A percentile compares a stretch with the other conserved stretches of the same genome.
Conservation (phyloP, 169 alveolate species). For the Plasmodium inui region DNA sequence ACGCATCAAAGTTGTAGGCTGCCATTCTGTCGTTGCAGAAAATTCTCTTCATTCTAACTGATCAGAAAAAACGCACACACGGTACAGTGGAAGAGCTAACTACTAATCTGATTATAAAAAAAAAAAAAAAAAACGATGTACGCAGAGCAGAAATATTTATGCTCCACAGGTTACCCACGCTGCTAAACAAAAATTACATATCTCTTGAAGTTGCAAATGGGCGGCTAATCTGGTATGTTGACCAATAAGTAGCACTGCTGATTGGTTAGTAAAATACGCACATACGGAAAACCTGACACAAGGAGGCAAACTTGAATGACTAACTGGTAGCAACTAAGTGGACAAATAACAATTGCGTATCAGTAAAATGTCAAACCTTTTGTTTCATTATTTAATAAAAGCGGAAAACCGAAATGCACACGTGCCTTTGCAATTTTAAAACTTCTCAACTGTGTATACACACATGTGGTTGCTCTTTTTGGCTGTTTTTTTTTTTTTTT, state of each 20-base stretch:
- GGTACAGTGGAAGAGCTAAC: neutral
- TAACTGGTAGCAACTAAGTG: neutral
- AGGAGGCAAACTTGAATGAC: neutral
- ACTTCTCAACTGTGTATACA: neutral
- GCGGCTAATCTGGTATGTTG: neutral
- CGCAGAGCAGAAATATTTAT: neutral
- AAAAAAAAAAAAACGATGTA: neutral
- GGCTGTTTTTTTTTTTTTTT: slow-evolving; percentile 2
- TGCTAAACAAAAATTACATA: neutral
- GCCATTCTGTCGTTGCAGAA: neutral
- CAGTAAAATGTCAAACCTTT: neutral
- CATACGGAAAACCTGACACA: neutral
- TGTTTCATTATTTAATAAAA: neutral
- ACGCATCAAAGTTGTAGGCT: neutral
- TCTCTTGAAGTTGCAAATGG: neutral
- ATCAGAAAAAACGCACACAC: neutral
- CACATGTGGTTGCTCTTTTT: neutral
- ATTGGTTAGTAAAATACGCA: neutral
- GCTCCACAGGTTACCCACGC: neutral
- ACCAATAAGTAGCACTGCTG: neutral
- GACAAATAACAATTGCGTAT: neutral
- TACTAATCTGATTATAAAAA: neutral
- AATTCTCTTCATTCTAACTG: neutral
- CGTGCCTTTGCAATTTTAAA: neutral
- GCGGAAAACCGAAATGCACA: neutral